These are phyloP conservation scores for Erysiphe pisi DNA, from an alignment of 2,329 filamentous ascomycete species.

Conservation along the genomic window DNA sequence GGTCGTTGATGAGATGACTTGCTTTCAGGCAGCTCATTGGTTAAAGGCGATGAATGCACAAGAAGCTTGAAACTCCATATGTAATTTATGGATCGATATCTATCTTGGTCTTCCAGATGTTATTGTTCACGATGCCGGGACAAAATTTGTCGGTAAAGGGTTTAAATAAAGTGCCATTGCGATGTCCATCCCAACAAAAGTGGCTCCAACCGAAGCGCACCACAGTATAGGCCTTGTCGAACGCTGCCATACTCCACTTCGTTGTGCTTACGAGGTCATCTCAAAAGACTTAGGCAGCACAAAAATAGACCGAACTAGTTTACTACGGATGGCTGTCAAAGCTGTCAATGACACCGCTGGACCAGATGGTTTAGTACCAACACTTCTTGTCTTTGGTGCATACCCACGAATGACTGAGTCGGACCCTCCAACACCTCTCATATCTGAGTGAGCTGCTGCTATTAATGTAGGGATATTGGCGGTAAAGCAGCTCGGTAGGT, in stretches of 20 bases:
- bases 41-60: not conserved
- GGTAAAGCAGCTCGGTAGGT: no score
- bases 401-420: not conserved
- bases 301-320: not conserved
- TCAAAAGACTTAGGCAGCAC: not conserved
- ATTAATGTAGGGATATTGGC: no score
- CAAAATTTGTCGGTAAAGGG: slow-evolving; percentile 28
- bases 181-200: not conserved
- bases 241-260: not conserved
- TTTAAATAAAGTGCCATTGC: slow-evolving; percentile 26
- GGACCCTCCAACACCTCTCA: not conserved
- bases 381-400: not conserved
- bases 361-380: not conserved
- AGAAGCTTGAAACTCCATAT: slow-evolving; percentile 22
- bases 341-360: slow-evolving; percentile 1
- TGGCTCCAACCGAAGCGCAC: not conserved
- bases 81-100: slow-evolving; percentile 28
- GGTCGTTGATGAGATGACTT: slow-evolving; percentile 27
- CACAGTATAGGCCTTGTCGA: not conserved
- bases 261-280: not conserved
- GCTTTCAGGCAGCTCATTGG: slow-evolving; percentile 28
- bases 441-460: not conserved
- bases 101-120: slow-evolving; percentile 29
- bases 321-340: slow-evolving; percentile 9
- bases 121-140: slow-evolving; percentile 26